Base-by-base conservation (phyloP, 192 early-diverging fungal species). In the Coemansia sp. region DNA sequence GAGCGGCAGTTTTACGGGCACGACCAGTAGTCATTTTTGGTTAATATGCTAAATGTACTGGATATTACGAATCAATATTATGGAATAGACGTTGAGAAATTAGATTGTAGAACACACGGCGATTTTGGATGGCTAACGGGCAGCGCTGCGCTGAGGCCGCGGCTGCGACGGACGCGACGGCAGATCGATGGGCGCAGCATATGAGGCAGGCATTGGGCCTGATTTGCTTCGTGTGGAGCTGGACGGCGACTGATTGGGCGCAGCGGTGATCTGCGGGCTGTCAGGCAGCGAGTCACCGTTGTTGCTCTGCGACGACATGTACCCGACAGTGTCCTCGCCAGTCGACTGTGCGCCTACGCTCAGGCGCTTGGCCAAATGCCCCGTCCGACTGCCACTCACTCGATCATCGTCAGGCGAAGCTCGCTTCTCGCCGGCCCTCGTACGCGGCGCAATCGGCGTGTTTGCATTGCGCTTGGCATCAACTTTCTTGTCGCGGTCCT, bases 241-340 rank as follows among this genome's bases (percentile, higher is more conserved):
- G 9, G 72, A 62, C 3, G 67, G 62, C 7, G 67, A 57, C 43
- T 35, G 31, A 35, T 35, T 29, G 6, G 31, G 6, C 8, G 31
- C 6, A 35, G 31, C 31, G 31, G 31, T 35, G 31, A 35, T 35
- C 31, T 35, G 31, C 31, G 31, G 31, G 31, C 31, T 35, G 31
- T 35, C 31, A 8, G 31, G 31, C 31, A 29, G 49, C 16, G 68
- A 64, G 16, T 68, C 67, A 59, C 21, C 59, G 31, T 62, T 66
- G 38, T 69, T 65, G 70, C 75, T 78, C 47, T 45, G 59, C 0
- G 71, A 76, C 17, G 85, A 86, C 52, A 77, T 68, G 55, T 83
- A 84, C 16, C 65, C 80, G n/a, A 69, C 61, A 10, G 75, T 78
- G 51, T 78, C 80, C 14, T 82, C 80, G 67, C 74, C 75, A 0